Evolutionary conservation across 2,329 filamentous ascomycete genomes (phyloP), one percentile per base, ranked within the genome.

Genomic region (Botrytis paeoniae): DNA sequence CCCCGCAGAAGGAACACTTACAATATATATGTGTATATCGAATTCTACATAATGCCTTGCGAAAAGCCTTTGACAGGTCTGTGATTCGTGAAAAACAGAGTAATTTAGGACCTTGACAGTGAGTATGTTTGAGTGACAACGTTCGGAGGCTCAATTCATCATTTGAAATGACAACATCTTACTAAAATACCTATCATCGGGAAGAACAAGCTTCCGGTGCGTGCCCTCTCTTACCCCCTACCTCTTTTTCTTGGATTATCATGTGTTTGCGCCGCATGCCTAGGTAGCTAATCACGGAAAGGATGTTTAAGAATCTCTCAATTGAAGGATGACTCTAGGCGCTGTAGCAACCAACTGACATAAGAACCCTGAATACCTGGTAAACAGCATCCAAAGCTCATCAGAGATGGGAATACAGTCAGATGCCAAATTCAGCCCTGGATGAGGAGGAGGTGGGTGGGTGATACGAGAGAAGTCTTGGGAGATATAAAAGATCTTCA

Each of bases 251-350:
- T 57, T 22, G 41, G n/a, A 57, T 57, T 29, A 9, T 57, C n/a
- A 25, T 54, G 45, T 66, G 29, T 32, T 41, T 41, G 54, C 43
- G 59, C 43, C 35, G 69, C 69, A 71, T 54, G 51, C 25, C 51
- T 54, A 10, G 43, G 43, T 22, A n/a, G 51, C 25, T 54, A 54
- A 71, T 43, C 69, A 64, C 69, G 69, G 69, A 71, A 71, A 64
- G 69, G 59, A 71, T 64, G 59, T 12, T 54, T 71, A 71, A 64
- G 43, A 48, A 54, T n/a, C 20, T 37, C 20, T 29, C 39, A 37
- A 37, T 29, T 25, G 51, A 43, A 43, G 39, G 59, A 70, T 25
- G n/a, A 25, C 32, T 32, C 39, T 54, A 71, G 51, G 57, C 69
- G 69, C 69, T 54, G 59, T 22, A 41, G 32, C 43, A 35, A 45